These are phyloP conservation scores for Rhodamnia rubescens DNA, from an alignment of 345 rosid species.

Conservation along the genomic window DNA sequence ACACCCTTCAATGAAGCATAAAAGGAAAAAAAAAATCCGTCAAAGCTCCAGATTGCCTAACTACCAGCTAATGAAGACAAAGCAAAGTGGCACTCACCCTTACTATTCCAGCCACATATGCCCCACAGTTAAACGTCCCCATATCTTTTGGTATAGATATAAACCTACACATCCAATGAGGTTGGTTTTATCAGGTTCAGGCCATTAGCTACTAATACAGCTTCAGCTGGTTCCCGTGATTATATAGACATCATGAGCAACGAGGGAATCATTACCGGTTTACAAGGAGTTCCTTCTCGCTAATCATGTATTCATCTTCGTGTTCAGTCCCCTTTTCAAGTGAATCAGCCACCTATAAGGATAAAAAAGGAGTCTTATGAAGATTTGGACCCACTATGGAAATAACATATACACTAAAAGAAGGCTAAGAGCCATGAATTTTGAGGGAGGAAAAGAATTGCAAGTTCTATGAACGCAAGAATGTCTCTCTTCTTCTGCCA, in stretches of 20 bases:
- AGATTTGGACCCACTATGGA: not conserved
- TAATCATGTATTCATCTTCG: constrained; percentile 99
- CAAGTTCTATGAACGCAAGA: not conserved
- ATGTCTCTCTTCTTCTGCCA: not conserved
- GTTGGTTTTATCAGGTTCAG: not conserved
- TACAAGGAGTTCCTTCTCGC: constrained; percentile 95
- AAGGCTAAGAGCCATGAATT: not conserved
- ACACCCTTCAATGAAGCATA: constrained; percentile 56
- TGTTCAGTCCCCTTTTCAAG: constrained; percentile 99
- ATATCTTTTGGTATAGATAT: constrained; percentile 96
- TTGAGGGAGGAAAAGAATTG: not conserved
- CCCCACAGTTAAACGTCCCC: constrained; percentile 99
- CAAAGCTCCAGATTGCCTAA: not conserved
- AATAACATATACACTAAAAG: not conserved
- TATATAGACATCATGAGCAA: not conserved
- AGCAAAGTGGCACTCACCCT: constrained; percentile 33
- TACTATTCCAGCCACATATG: constrained; percentile 97
- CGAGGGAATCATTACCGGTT: constrained; percentile 42
- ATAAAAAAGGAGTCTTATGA: not conserved
- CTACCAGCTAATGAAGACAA: not conserved
- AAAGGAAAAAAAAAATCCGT: not conserved
- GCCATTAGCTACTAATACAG: not conserved
- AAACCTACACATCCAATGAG: constrained; percentile 33
- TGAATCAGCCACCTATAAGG: constrained; percentile 78
- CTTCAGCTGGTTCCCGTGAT: not conserved